Base-by-base conservation (phyloP, 225 moss, liverwort and hornwort genomes). In the Physcomitrium patens region DNA sequence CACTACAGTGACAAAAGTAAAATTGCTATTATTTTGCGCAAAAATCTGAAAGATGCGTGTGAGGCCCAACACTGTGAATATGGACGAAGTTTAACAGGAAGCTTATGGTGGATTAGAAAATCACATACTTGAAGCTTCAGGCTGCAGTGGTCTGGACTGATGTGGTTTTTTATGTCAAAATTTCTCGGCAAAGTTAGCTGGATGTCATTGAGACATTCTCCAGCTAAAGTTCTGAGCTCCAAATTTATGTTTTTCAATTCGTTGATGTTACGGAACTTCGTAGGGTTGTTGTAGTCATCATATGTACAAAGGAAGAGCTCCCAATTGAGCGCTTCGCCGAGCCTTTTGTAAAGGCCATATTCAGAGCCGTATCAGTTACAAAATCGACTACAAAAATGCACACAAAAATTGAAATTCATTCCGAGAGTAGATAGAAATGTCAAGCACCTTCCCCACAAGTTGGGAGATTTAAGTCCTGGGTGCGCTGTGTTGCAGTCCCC, bases 401-500 rank as follows among this genome's bases (percentile, higher is more conserved):
- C 53, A 1, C 53, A 18, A n/a, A 18, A 2, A 53, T n/a, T 53
- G n/a, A 53, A 8, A 53, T 3, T 8, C 16, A n/a, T 8, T 53
- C n/a, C 16, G 1, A 12, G 13, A 15, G 7, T 3, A n/a, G 6
- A 53, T 53, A 15, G 10, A 15, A 16, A 53, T 53, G 53, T 53
- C 8, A 15, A 53, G 15, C 60, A 67, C 68, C 76, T 76, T 46
- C 45, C 49, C 57, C 26, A 44, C 43, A 76, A 49, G 12, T 8
- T 15, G 49, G 45, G 47, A 15, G 18, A 8, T 20, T 68, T 27
- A 7, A 20, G 8, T n/a, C 50, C 22, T 41, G 44, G 27, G 60
- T 77, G 77, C 20, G 37, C 45, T 31, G 18, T 12, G 17, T 14
- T 18, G 37, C 77, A 77, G 15, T 61, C 61, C 24, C 77, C 77